A percentile compares a stretch with the other conserved stretches of the same genome.
phyloP scores from a whole-genome alignment of 331 rosid species.

The Malus hybrid region DNA sequence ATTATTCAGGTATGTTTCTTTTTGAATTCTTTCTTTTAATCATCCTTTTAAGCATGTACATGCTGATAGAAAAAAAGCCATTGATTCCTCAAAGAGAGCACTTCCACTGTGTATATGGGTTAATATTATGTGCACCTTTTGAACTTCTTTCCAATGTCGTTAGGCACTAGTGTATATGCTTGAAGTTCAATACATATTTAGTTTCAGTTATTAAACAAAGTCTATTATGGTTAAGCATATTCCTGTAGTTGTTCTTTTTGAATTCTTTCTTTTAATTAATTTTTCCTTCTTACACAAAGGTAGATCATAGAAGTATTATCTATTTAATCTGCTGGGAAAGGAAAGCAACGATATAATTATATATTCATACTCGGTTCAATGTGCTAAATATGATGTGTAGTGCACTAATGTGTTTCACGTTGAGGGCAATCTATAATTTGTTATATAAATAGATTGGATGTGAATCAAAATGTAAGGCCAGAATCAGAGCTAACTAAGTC shows the following conservation, averaged over 20 bases:
- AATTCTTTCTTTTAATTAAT: too few relatives aligned
- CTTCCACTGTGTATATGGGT: neutral
- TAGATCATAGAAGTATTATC: too few relatives aligned
- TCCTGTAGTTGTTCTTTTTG: too few relatives aligned
- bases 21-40: too few relatives aligned
- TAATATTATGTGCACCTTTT: neutral
- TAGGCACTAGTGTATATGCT: neutral
- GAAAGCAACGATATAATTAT: too few relatives aligned
- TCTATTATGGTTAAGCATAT: neutral
- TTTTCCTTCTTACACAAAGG: too few relatives aligned
- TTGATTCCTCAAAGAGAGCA: neutral
- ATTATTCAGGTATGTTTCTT: too few relatives aligned
- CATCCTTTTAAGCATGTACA: neutral
- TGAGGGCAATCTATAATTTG: neutral
- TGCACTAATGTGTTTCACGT: neutral
- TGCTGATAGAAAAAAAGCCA: neutral
- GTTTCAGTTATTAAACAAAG: neutral
- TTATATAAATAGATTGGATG: neutral
- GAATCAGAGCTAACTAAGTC: neutral
- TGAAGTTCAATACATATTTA: neutral
- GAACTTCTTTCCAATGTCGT: neutral
- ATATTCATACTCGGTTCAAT: neutral
- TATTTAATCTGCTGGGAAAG: too few relatives aligned
- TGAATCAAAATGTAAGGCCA: neutral
- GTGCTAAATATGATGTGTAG: neutral